phyloP scores from a whole-genome alignment of 495 filamentous ascomycete species.

The Chaetomium tenue region DNA sequence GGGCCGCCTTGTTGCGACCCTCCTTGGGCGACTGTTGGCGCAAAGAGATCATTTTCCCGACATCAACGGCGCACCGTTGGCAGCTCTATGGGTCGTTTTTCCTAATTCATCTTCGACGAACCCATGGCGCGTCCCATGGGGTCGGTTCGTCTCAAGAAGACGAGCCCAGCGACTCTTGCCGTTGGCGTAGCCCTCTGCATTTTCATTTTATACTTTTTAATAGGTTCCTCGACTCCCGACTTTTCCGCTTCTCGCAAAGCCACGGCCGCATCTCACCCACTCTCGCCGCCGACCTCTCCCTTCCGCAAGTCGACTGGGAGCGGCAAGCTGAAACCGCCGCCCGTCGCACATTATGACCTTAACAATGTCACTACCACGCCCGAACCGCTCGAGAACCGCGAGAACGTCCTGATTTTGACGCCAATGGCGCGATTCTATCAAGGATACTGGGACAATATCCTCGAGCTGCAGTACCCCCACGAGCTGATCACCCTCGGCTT shows the following conservation, averaged over 20 bases:
- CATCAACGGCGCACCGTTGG: background rate
- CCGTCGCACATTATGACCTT: constrained; percentile 91
- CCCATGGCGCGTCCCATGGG: constrained; percentile 55
- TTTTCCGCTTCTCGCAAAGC: constrained; percentile 42
- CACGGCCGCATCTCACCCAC: constrained; percentile 65
- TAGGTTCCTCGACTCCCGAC: constrained; percentile 47
- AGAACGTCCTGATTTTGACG: constrained; percentile 87
- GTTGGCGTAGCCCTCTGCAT: constrained; percentile 52
- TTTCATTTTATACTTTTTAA: constrained; percentile 54
- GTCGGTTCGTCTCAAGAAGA: constrained; percentile 56
- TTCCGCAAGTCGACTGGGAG: constrained; percentile 63
- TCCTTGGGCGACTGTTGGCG: constrained; percentile 6
- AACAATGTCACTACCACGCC: constrained; percentile 84
- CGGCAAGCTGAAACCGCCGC: constrained; percentile 63
- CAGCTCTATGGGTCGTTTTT: constrained; percentile 29
- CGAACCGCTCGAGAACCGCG: constrained; percentile 70
- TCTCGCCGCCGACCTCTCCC: constrained; percentile 82
- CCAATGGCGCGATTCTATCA: constrained; percentile 91
- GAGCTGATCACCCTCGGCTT: constrained; percentile 94
- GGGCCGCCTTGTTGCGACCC: constrained; percentile 6
- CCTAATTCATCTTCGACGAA: constrained; percentile 24
- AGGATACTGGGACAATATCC: constrained; percentile 93
- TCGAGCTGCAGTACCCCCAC: constrained; percentile 81
- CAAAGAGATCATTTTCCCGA: constrained; percentile 8
- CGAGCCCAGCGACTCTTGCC: constrained; percentile 51